Percentiles rank a stretch among this genome's conserved stretches.
These are phyloP conservation scores for Eremothecium cymbalariae DNA, from an alignment of 1,139 yeast species.

Conservation along the genomic window DNA sequence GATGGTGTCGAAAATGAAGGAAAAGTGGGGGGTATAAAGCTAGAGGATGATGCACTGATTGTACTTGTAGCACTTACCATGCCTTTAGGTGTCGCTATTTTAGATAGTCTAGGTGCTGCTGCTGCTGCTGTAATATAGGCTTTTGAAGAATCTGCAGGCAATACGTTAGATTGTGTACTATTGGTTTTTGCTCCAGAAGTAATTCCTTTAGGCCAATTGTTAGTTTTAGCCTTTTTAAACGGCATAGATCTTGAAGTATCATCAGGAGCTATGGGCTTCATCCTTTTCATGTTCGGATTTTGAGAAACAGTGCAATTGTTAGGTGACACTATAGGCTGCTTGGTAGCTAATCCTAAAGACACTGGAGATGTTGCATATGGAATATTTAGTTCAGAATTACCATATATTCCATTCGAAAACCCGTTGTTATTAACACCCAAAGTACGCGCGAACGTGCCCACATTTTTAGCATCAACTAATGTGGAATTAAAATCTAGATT, in stretches of 20 bases:
- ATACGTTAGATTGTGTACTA: not conserved
- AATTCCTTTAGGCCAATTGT: not conserved
- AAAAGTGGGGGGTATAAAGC: conserved; percentile 20
- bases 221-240: not conserved
- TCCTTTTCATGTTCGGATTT: too few relatives aligned
- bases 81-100: conserved; percentile 35
- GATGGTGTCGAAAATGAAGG: too few relatives aligned
- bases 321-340: not conserved
- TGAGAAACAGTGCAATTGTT: conserved; percentile 9
- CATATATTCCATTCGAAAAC: conserved; percentile 10
- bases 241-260: conserved; percentile 5
- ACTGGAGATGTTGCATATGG: conserved; percentile 74
- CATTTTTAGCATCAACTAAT: conserved; percentile 7
- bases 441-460: conserved; percentile 6
- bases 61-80: conserved; percentile 14
- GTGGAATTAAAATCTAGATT: conserved; percentile 5
- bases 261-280: not conserved
- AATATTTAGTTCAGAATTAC: conserved; percentile 34
- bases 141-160: not conserved
- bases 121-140: conserved; percentile 61
- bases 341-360: conserved; percentile 46
- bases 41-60: conserved; percentile 33
- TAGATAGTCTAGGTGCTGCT: conserved; percentile 70
- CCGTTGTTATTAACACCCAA: conserved; percentile 8
- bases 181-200: conserved; percentile 5